Conservation (phyloP, 257 asterid genomes). For the Cruciata laevipes region DNA sequence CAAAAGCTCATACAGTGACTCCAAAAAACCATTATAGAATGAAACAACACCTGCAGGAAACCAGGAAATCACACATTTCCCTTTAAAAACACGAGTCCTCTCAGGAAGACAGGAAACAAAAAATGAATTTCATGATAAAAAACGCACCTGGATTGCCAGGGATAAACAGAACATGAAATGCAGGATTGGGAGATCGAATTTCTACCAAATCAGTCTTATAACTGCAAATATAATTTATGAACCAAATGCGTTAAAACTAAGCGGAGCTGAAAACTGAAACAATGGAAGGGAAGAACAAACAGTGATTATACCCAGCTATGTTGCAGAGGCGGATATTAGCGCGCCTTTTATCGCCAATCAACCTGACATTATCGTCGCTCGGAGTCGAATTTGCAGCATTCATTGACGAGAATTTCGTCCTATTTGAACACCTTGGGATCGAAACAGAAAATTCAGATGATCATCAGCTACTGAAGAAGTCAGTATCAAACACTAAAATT, state of each 20-base stretch:
- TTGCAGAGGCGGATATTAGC: constrained; percentile 41
- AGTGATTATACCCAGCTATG: constrained; percentile 44
- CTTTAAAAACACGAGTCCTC: constrained; percentile 7
- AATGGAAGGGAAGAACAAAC: neutral
- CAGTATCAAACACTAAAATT: neutral
- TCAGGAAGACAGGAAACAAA: neutral
- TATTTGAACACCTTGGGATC: neutral
- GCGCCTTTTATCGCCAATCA: constrained; percentile 25
- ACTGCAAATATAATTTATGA: constrained; percentile 23
- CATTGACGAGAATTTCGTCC: constrained; percentile 15
- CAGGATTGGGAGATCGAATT: constrained; percentile 54
- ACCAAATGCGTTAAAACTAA: neutral
- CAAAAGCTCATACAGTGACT: constrained; percentile 53
- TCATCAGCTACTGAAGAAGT: neutral
- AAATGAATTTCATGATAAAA: neutral
- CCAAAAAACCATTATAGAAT: constrained; percentile 71
- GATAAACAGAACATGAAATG: constrained; percentile 58
- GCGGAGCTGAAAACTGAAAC: neutral
- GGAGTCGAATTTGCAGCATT: constrained; percentile 19
- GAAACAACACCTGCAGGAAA: constrained; percentile 57
- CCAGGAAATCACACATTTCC: constrained; percentile 16
- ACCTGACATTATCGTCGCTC: constrained; percentile 37
- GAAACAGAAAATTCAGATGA: neutral
- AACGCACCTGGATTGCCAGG: constrained; percentile 91
- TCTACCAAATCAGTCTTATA: constrained; percentile 63